Base-by-base conservation (phyloP, 768 basidiomycete genomes). In the Lactarius hatsudake region DNA sequence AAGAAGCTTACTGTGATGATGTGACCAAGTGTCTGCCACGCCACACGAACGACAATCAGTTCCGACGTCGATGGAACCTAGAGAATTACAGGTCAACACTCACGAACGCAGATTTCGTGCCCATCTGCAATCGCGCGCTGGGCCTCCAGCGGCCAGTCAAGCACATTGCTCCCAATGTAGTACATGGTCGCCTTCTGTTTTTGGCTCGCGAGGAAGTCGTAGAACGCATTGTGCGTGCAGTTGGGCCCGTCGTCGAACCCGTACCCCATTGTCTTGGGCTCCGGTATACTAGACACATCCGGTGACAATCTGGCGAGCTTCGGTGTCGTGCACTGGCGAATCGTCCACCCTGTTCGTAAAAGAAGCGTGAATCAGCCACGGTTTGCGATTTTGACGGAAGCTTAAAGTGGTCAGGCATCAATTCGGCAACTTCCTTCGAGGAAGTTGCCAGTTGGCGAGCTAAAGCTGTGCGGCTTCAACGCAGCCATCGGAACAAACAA, bases 201-300 rank as follows among this genome's bases (percentile, higher is more conserved):
- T 68, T 87, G 77, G 13, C 77, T 73, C 2, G 71, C 60, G 36
- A 88, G 78, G 68, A 75, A 88, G 67, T 86, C 79, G 55, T 88
- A 88, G 68, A 87, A 88, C 2, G 77, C 79, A 61, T 87, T 87
- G 67, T 88, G 87, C 4, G 84, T 81, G 71, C 86, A 88, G 70
- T 85, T 86, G 1, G 87, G 87, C 0, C 87, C 87, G 67, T 87
- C 86, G 65, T 88, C 87, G 64, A 87, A 87, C 5, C 81, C 84
- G 56, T 84, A 87, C 2, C 85, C 87, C 26, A 87, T 76, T 2
- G 86, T 84, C 12, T 74, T 72, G 36, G 87, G 86, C 84, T 87
- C 85, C 9, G 86, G 84, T 26, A 82, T 78, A n/a, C 67, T 72
- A 0, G 78, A 66, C 2, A 85, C 74, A 69, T 88, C 87, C 0